Evolutionary conservation across 192 early-diverging fungal species (phyloP), one percentile per base, ranked within the genome.

Genomic region (Thoreauomyces humboldtii): DNA sequence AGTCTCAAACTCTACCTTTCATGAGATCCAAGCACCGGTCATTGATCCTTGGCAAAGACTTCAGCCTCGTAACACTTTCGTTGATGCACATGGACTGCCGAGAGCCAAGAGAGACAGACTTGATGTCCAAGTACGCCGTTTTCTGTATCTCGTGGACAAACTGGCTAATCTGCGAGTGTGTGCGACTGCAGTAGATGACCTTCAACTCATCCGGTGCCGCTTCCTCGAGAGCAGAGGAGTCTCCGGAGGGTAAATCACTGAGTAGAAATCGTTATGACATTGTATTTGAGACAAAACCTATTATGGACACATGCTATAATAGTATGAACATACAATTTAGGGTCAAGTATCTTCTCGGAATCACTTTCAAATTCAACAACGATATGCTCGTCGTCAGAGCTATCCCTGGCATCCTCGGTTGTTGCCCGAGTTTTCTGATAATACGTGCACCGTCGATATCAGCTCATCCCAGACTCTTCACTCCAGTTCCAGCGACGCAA

Each of bases 141-240:
- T 91, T 93, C 63, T 85, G 78, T 9, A 96, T 63, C 71, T 98
- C 93, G 61, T 79, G 71, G 0, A 95, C 72, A 65, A 98, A 93
- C 68, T 98, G 96, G 24, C 85, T 75, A 15, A 98, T 72, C 73
- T 98, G 96, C 4, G 93, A 95, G 71, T 98, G 96, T 62, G 61
- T 82, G 64, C 70, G 73, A 58, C 61, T 59, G 62, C 70, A 59
- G 53, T 72, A 76, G 36, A 71, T 63, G 36, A 79, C 73, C 48
- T 74, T 72, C 4, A 87, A 81, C 24, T 83, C 80, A 21, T 76
- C 82, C 5, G 86, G 80, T 12, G 86, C 65, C 21, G 78, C 76
- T 7, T 72, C 64, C 15, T 78, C 77, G 1, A 60, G 67, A 15
- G n/a, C n/a, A n/a, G 38, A n/a, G 11, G 38, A 12, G n/a, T 41